phyloP scores from a whole-genome alignment of 2,329 filamentous ascomycete species.

The Purpureocillium takamizusanense region DNA sequence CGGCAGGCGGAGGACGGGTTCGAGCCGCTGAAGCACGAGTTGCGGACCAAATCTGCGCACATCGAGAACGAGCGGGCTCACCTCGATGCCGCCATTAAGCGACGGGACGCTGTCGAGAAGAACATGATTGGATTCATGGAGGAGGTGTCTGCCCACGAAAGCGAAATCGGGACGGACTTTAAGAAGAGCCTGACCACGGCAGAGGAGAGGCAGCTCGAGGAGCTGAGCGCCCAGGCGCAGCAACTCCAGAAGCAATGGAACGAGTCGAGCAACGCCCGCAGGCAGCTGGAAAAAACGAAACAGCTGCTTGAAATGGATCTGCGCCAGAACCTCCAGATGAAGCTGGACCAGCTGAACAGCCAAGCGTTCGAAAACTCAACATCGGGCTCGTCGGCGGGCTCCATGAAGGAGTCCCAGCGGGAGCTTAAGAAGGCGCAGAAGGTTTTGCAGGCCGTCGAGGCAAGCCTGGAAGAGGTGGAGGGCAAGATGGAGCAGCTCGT shows the following conservation, averaged over 20 bases:
- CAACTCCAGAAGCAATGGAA: constrained; percentile 70
- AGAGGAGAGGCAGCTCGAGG: constrained; percentile 77
- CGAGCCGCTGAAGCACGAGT: constrained; percentile 67
- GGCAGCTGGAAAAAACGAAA: constrained; percentile 73
- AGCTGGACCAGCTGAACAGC: constrained; percentile 75
- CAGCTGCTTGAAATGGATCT: constrained; percentile 78
- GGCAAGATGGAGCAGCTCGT: constrained; percentile 49
- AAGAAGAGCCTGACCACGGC: constrained; percentile 76
- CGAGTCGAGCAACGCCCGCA: constrained; percentile 61
- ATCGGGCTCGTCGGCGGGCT: constrained; percentile 51
- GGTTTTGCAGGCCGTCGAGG: constrained; percentile 55
- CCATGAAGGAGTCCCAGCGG: constrained; percentile 67
- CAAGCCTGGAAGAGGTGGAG: constrained; percentile 68
- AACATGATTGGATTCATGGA: constrained; percentile 70
- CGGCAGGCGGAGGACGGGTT: constrained; percentile 74
- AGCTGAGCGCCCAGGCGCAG: constrained; percentile 59
- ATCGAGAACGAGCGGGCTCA: constrained; percentile 65
- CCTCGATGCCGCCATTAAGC: constrained; percentile 58
- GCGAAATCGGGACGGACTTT: constrained; percentile 78
- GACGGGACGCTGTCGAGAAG: constrained; percentile 60
- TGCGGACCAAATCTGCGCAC: constrained; percentile 65
- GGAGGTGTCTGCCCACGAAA: constrained; percentile 66
- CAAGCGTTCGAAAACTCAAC: constrained; percentile 60
- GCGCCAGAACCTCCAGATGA: constrained; percentile 79
- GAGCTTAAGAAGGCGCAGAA: constrained; percentile 73